A percentile compares a stretch with the other conserved stretches of the same genome.
Evolutionary conservation across 176 grass and related monocot genomes (phyloP).

Genomic region (Pontederia paniculata): DNA sequence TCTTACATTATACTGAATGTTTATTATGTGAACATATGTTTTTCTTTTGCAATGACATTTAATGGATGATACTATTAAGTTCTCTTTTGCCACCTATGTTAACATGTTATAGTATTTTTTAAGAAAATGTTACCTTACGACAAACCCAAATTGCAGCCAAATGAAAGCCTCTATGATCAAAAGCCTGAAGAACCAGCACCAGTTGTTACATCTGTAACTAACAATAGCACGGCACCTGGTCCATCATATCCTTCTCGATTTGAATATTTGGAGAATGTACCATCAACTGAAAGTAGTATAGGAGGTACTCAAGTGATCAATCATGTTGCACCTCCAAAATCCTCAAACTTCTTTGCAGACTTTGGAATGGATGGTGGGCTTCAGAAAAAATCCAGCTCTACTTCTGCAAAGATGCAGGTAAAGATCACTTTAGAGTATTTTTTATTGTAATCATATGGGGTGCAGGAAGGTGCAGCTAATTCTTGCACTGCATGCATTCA

Average conservation of each 20-base stretch:
- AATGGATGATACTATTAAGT: background rate
- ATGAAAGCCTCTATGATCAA: slow-evolving; percentile 80
- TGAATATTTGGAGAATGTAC: slow-evolving; percentile 58
- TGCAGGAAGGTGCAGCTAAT: too few species aligned
- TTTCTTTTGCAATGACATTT: too few species aligned
- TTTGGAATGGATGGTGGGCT: slow-evolving; percentile 73
- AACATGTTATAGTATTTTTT: background rate
- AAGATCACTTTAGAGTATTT: background rate
- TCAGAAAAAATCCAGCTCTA: slow-evolving; percentile 48
- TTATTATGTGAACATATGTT: too few species aligned
- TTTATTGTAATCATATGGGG: too few species aligned
- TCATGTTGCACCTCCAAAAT: slow-evolving; percentile 84
- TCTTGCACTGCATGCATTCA: too few species aligned
- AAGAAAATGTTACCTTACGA: background rate
- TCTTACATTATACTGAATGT: too few species aligned
- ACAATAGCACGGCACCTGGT: slow-evolving; percentile 24
- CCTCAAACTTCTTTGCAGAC: slow-evolving; percentile 81
- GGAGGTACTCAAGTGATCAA: slow-evolving; percentile 40
- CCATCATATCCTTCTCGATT: slow-evolving; percentile 60
- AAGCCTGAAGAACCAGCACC: slow-evolving; percentile 77
- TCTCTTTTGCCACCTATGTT: background rate
- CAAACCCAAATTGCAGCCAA: slow-evolving; percentile 34
- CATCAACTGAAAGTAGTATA: slow-evolving; percentile 26
- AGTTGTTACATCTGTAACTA: slow-evolving; percentile 27
- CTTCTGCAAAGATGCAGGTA: slow-evolving; percentile 72